Percentiles rank a stretch among this genome's conserved stretches.
Evolutionary conservation across 78 protist genomes (phyloP).

Genomic region (Cavenderia fasciculata): DNA sequence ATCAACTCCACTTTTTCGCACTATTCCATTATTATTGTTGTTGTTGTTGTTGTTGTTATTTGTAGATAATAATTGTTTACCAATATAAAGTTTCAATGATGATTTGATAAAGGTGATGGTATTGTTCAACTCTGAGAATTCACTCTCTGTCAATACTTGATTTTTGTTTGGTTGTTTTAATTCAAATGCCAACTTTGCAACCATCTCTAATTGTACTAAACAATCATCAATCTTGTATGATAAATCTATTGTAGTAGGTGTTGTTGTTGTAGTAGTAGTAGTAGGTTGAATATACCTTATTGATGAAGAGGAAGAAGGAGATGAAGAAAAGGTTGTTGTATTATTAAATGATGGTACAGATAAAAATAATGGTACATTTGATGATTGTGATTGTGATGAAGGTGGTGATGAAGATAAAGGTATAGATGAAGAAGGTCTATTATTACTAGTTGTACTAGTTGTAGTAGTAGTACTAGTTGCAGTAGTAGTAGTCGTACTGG

Average conservation of each 20-base stretch:
- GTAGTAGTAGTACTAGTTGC: background rate
- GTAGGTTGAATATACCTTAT: background rate
- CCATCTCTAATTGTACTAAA: background rate
- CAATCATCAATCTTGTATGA: background rate
- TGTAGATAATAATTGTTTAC: background rate
- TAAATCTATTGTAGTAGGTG: background rate
- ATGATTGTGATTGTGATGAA: too few species aligned
- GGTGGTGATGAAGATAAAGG: slow-evolving; percentile 6
- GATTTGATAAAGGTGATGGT: slow-evolving; percentile 24
- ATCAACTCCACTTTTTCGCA: too few species aligned
- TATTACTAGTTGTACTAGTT: background rate
- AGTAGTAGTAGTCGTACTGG: background rate
- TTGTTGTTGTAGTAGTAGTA: slow-evolving; percentile 22
- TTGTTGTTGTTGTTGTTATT: background rate
- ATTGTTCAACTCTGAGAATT: slow-evolving; percentile 54
- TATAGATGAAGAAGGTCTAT: slow-evolving; percentile 4
- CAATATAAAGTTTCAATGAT: slow-evolving; percentile 20
- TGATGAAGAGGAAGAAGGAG: too few species aligned
- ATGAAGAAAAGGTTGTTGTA: too few species aligned
- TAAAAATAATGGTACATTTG: slow-evolving; percentile 10
- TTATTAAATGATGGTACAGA: slow-evolving; percentile 11
- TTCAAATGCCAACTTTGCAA: background rate
- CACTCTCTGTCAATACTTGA: background rate
- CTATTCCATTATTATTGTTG: background rate
- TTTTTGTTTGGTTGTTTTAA: background rate